Percentiles rank a stretch among this genome's conserved stretches.
phyloP scores from a whole-genome alignment of 2,329 filamentous ascomycete genomes.

The Arthrobotrys sinensis region DNA sequence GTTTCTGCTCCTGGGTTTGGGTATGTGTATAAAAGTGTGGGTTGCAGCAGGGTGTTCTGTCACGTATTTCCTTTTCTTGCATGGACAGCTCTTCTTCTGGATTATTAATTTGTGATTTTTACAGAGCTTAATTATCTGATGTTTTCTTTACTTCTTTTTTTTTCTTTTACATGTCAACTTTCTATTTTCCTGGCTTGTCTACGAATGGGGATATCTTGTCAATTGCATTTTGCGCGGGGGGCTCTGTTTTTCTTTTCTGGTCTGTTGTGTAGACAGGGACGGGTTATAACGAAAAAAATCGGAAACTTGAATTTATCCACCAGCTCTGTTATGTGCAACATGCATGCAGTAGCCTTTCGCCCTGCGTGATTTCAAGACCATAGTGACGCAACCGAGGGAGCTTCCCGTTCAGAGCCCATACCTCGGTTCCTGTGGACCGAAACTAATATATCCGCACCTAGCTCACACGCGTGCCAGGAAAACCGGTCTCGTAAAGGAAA shows the following conservation, averaged over 20 bases:
- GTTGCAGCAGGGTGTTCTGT: conserved; percentile 12
- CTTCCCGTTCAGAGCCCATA: conserved; percentile 2
- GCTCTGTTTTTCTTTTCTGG: neutral
- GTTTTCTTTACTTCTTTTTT: conserved; percentile 5
- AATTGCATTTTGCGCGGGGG: conserved; percentile 7
- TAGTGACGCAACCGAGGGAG: conserved; percentile 3
- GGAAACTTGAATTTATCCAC: conserved; percentile 1
- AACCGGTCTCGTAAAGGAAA: too few species aligned
- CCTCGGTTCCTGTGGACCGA: neutral
- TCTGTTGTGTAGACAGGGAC: conserved; percentile 1
- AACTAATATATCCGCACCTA: too few species aligned
- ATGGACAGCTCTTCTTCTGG: too few species aligned
- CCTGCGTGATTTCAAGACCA: conserved; percentile 19
- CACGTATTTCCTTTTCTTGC: conserved; percentile 11
- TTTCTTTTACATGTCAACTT: neutral
- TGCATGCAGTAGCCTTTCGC: neutral
- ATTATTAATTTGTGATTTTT: too few species aligned
- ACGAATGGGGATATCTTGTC: neutral
- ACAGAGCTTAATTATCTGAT: neutral
- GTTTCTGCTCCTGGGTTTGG: conserved; percentile 8
- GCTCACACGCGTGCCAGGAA: too few species aligned
- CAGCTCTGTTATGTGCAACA: neutral
- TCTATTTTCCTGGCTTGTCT: too few species aligned
- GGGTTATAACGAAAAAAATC: conserved; percentile 2
- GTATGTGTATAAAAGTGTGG: conserved; percentile 24